Evolutionary conservation across 805 yeast species (phyloP).

Genomic region (Candida boidinii): DNA sequence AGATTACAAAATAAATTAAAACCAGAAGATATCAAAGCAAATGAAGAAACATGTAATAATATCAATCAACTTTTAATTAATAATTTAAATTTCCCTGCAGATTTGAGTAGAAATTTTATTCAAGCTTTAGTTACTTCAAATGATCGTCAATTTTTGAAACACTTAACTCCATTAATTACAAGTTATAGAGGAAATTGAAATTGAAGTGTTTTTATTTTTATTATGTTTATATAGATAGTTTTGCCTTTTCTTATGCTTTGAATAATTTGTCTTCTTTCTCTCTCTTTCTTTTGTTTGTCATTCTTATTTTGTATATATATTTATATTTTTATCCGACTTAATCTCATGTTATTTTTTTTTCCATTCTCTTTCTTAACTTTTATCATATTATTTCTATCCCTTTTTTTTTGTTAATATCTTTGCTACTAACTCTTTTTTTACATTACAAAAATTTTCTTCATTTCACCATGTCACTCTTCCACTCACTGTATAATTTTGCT

Average conservation of each 20-base stretch:
- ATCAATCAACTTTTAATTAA: constrained; percentile 29
- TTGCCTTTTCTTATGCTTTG: background rate
- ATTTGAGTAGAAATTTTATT: constrained; percentile 53
- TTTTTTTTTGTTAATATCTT: no score
- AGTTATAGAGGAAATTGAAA: constrained; percentile 6
- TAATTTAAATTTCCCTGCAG: constrained; percentile 56
- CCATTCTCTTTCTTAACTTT: background rate
- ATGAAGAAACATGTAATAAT: constrained; percentile 22
- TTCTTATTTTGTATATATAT: no score
- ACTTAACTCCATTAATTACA: constrained; percentile 39
- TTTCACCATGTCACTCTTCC: no score
- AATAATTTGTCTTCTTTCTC: background rate
- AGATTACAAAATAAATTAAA: constrained; percentile 11
- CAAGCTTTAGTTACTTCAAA: constrained; percentile 46
- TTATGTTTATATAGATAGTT: no score
- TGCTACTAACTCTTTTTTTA: no score
- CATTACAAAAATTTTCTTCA: no score
- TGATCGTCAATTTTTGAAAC: constrained; percentile 62
- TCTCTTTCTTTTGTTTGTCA: background rate
- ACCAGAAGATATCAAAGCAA: constrained; percentile 11
- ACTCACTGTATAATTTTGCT: no score
- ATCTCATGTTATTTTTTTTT: background rate
- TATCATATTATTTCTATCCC: background rate
- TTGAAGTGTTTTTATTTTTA: no score
- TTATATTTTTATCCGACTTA: background rate